Evolutionary conservation across 305 asterid genomes (phyloP).

Genomic region (Solanum chacoense): DNA sequence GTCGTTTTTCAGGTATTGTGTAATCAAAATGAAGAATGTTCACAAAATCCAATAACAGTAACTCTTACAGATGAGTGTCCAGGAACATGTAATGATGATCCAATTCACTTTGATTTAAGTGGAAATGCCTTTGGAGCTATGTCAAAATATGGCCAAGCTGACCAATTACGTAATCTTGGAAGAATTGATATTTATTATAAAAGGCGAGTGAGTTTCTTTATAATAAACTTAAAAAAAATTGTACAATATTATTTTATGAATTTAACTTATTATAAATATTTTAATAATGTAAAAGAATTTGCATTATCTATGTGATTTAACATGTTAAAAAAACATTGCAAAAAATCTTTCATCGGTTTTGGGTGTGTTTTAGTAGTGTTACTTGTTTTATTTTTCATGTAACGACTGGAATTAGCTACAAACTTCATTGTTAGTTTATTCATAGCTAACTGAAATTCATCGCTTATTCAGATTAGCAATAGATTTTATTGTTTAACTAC

Average conservation of each 20-base stretch:
- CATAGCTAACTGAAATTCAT: background rate
- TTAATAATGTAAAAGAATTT: background rate
- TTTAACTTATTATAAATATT: background rate
- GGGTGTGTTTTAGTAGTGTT: background rate
- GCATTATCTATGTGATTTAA: background rate
- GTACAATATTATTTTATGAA: background rate
- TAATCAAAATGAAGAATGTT: background rate
- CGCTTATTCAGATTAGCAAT: background rate
- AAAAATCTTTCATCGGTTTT: no score
- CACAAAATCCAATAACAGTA: slow-evolving; percentile 2
- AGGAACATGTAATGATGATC: slow-evolving; percentile 3
- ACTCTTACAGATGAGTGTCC: slow-evolving; percentile 15
- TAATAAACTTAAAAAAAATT: background rate
- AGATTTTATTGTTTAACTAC: background rate
- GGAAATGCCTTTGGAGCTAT: slow-evolving; percentile 18
- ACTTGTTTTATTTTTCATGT: no score
- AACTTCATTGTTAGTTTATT: background rate
- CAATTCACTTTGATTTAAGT: slow-evolving; percentile 19
- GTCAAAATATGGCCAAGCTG: slow-evolving; percentile 11
- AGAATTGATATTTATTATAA: background rate
- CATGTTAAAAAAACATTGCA: background rate
- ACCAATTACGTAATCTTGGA: slow-evolving; percentile 5
- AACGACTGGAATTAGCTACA: no score
- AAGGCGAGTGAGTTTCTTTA: background rate
- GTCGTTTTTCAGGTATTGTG: background rate